Evolutionary conservation across 2,329 filamentous ascomycete genomes (phyloP).

Genomic region (Colletotrichum sp.): DNA sequence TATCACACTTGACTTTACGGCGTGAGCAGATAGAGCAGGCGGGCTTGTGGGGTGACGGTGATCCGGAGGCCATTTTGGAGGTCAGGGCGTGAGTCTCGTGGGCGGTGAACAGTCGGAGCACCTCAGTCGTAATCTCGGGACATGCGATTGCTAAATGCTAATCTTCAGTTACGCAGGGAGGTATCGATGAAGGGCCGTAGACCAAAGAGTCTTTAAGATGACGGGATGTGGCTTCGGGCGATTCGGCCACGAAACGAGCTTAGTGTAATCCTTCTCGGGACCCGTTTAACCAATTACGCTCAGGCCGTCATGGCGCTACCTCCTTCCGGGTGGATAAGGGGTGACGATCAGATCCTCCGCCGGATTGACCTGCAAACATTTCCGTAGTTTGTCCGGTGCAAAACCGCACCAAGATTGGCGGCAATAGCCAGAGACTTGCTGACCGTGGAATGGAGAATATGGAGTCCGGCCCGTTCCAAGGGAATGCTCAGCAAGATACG

Average conservation of each 20-base stretch:
- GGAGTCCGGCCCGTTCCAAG: not conserved
- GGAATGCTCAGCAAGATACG: not conserved
- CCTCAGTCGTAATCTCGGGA: not conserved
- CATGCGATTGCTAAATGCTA: not conserved
- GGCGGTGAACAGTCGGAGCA: not conserved
- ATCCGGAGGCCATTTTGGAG: not conserved
- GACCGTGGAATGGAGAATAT: not conserved
- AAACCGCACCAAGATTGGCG: not conserved
- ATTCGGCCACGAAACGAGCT: not conserved
- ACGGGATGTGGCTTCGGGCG: not conserved
- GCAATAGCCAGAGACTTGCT: not conserved
- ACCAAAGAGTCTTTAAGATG: not conserved
- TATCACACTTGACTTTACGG: constrained; percentile 48
- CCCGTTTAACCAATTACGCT: not conserved
- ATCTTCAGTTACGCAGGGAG: not conserved
- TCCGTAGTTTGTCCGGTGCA: not conserved
- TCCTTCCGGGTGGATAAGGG: not conserved
- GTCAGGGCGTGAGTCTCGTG: not conserved
- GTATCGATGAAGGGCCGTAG: fast-evolving
- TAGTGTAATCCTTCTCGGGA: not conserved
- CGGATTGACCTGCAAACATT: not conserved
- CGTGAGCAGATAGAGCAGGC: constrained; percentile 40
- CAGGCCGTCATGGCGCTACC: not conserved
- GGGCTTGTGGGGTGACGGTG: not conserved
- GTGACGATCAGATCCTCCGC: not conserved